phyloP scores from a whole-genome alignment of 306 rosid species.

The Vigna trinervia region DNA sequence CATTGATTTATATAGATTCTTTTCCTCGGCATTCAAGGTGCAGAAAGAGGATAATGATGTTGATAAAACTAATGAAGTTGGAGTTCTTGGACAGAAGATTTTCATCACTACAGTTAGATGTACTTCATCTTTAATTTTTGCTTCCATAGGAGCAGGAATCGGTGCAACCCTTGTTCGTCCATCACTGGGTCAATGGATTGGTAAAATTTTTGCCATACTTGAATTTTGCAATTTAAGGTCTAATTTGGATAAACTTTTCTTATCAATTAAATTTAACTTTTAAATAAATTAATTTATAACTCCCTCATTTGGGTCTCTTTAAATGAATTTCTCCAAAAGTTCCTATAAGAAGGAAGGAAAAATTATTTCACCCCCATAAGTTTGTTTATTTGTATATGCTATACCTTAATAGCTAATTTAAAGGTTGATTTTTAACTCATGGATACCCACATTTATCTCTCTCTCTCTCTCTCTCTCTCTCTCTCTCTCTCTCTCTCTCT shows the following conservation, averaged over 20 bases:
- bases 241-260: neutral
- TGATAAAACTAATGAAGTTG: constrained; percentile 47
- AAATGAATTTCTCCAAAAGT: too few relatives aligned
- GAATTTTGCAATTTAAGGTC: neutral
- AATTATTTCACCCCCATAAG: too few relatives aligned
- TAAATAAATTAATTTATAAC: too few relatives aligned
- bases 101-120: constrained; percentile 62
- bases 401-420: too few relatives aligned
- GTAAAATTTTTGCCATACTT: constrained; percentile 53
- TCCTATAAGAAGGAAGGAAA: too few relatives aligned
- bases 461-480: neutral
- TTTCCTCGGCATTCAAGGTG: constrained; percentile 37
- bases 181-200: constrained; percentile 82
- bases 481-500: too few relatives aligned
- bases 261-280: too few relatives aligned
- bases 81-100: constrained; percentile 62
- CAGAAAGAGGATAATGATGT: constrained; percentile 49
- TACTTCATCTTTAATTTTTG: constrained; percentile 71
- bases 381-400: too few relatives aligned
- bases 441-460: too few relatives aligned
- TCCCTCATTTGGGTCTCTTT: too few relatives aligned
- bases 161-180: constrained; percentile 81
- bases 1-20: constrained; percentile 67
- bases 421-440: too few relatives aligned
- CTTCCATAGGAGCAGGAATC: constrained; percentile 87